Percentiles rank a stretch among this genome's conserved stretches.
Conservation (phyloP, 208 protist species). For the Trypanosoma mega region DNA sequence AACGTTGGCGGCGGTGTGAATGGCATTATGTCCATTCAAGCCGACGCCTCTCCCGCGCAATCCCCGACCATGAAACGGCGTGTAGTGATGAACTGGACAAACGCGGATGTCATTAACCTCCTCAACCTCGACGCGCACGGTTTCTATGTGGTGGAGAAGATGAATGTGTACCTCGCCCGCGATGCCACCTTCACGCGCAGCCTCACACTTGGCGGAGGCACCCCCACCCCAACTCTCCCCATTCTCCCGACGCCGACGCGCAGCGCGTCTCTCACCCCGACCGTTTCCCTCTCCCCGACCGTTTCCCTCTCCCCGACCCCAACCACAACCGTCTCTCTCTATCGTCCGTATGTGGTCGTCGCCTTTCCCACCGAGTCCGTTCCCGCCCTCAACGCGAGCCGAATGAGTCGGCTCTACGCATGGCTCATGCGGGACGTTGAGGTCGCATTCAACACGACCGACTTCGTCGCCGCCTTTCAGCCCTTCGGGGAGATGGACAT, state of each 20-base stretch:
- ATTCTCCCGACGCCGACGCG: no score
- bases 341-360: conserved; percentile 21
- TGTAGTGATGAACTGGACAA: conserved; percentile 8
- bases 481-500: conserved; percentile 27
- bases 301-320: conserved; percentile 5
- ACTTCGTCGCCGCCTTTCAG: conserved; percentile 51
- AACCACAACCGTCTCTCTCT: neutral
- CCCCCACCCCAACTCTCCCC: no score
- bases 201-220: no score
- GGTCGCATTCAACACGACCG: conserved; percentile 36
- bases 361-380: conserved; percentile 38
- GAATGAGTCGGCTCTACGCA: conserved; percentile 52
- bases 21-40: conserved; percentile 3
- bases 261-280: neutral
- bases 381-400: conserved; percentile 34
- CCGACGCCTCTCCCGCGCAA: neutral
- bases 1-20: neutral
- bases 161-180: conserved; percentile 19
- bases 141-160: conserved; percentile 24
- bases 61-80: neutral
- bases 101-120: conserved; percentile 1
- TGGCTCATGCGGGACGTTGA: conserved; percentile 41
- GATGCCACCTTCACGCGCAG: neutral
- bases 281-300: neutral
- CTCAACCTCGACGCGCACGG: conserved; percentile 7